Percentiles rank a stretch among this genome's conserved stretches.
Conservation (phyloP, 768 basidiomycete genomes). For the Mrakia frigida region DNA sequence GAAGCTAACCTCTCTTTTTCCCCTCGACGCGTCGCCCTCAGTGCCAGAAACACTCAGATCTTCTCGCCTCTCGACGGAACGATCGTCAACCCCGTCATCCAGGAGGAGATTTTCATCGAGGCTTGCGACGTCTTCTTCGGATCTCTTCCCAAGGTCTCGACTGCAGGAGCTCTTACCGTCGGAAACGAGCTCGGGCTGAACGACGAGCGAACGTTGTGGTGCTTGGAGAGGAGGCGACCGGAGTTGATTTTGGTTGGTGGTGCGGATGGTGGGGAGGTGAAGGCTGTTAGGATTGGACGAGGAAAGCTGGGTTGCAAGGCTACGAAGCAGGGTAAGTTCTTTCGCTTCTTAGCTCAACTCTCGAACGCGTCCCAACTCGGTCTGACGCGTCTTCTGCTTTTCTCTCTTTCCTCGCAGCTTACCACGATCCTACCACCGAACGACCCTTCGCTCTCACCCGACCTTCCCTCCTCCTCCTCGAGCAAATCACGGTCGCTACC, state of each 20-base stretch:
- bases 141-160: conserved; percentile 40
- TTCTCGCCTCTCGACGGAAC: conserved; percentile 17
- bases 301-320: conserved; percentile 14
- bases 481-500: conserved; percentile 69
- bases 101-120: conserved; percentile 84
- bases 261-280: conserved; percentile 36
- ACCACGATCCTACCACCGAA: conserved; percentile 12
- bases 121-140: conserved; percentile 91
- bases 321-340: conserved; percentile 23
- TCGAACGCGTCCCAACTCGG: not conserved
- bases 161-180: conserved; percentile 12
- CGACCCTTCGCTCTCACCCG: conserved; percentile 80
- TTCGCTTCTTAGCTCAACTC: too few species aligned
- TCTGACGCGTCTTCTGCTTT: not conserved
- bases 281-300: conserved; percentile 60
- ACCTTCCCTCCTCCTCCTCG: conserved; percentile 71
- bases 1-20: not conserved
- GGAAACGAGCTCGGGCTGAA: conserved; percentile 29
- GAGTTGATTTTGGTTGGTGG: conserved; percentile 21
- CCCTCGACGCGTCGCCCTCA: not conserved
- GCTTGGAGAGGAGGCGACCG: conserved; percentile 24
- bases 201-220: conserved; percentile 28
- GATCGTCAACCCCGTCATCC: conserved; percentile 63
- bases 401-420: conserved; percentile 31
- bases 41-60: conserved; percentile 24